Evolutionary conservation across 202 grass and related monocot genomes (phyloP).

Genomic region (Schoenoplectus triqueter): DNA sequence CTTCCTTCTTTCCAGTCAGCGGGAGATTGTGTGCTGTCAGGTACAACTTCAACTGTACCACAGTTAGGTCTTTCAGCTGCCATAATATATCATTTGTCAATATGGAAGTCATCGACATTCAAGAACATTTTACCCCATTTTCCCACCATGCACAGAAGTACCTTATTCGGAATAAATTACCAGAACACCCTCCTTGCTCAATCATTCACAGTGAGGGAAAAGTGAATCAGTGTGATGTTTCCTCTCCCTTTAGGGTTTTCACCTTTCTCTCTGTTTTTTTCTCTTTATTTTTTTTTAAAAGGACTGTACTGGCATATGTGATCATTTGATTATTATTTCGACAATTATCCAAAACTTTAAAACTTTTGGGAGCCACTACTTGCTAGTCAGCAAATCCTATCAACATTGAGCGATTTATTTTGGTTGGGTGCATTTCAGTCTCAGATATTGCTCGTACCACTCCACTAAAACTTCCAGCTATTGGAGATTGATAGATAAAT

Average conservation of each 20-base stretch:
- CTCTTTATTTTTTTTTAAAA: not conserved
- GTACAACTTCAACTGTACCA: conserved; percentile 77
- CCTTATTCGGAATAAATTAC: not conserved
- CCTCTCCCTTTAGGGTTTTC: not conserved
- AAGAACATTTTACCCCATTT: conserved; percentile 13
- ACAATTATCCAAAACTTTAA: not conserved
- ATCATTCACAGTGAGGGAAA: not conserved
- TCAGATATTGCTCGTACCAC: not conserved
- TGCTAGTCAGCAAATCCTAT: too few relatives aligned
- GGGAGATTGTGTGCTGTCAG: conserved; percentile 67
- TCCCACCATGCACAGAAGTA: not conserved
- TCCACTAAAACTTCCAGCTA: not conserved
- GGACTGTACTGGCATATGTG: not conserved
- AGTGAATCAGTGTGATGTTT: not conserved
- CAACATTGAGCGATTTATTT: not conserved
- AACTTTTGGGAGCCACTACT: not conserved
- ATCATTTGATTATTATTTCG: not conserved
- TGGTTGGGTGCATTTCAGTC: not conserved
- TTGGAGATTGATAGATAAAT: not conserved
- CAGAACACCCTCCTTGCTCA: not conserved
- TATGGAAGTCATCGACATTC: not conserved
- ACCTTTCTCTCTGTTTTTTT: not conserved
- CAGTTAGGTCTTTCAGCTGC: conserved; percentile 82
- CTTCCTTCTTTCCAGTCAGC: conserved; percentile 84
- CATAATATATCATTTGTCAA: conserved; percentile 30